Evolutionary conservation across 441 rosid species (phyloP).

Genomic region (Rhodomyrtus psidioides): DNA sequence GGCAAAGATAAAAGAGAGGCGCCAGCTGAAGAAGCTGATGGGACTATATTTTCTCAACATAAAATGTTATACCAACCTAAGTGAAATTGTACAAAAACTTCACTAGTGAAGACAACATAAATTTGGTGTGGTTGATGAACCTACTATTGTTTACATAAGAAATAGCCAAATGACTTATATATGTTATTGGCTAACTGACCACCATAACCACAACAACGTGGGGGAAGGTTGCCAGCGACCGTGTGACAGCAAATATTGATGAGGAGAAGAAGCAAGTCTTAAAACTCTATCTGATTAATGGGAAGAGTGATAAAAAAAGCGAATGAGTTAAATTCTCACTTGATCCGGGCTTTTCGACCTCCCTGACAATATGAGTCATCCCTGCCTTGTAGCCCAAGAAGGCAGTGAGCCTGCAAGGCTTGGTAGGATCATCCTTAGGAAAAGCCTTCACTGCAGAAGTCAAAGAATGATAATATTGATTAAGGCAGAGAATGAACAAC

Average conservation of each 20-base stretch:
- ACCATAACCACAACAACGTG: not conserved
- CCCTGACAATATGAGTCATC: slow-evolving; percentile 91
- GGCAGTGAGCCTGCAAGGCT: slow-evolving; percentile 80
- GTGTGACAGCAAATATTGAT: not conserved
- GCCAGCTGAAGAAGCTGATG: not conserved
- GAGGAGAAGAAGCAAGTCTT: not conserved
- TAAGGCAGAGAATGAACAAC: not conserved
- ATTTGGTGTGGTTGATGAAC: not conserved
- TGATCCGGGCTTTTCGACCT: slow-evolving; percentile 94
- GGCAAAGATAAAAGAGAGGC: not conserved
- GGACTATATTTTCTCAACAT: not conserved
- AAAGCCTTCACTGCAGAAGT: slow-evolving; percentile 74
- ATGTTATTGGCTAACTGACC: not conserved
- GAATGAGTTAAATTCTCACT: not conserved
- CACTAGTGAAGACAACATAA: not conserved
- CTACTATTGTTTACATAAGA: not conserved
- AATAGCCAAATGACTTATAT: not conserved
- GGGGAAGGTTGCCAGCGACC: not conserved
- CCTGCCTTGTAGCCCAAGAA: slow-evolving; percentile 97
- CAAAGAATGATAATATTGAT: not conserved
- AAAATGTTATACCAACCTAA: not conserved
- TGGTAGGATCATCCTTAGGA: slow-evolving; percentile 74
- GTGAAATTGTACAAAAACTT: not conserved
- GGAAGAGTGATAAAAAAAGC: not conserved
- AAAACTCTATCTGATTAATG: not conserved